A percentile compares a stretch with the other conserved stretches of the same genome.
These are phyloP conservation scores for Gnaphalium uliginosum DNA, from an alignment of 129 eudicot genomes.

Conservation along the genomic window DNA sequence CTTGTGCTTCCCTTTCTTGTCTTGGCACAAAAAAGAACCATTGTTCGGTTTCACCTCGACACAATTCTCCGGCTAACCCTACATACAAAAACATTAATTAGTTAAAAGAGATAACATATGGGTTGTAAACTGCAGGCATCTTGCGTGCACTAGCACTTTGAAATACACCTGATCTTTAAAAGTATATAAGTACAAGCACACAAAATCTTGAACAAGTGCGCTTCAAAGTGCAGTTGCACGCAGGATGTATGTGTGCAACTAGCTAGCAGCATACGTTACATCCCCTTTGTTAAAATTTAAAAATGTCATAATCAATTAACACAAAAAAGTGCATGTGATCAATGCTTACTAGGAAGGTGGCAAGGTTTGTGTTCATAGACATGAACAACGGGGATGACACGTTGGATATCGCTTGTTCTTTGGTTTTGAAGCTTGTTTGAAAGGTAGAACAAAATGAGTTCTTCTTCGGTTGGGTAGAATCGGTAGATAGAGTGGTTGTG, in stretches of 20 bases:
- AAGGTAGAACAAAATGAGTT: constrained; percentile 67
- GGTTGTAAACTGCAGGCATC: neutral
- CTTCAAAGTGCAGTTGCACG: neutral
- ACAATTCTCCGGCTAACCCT: constrained; percentile 58
- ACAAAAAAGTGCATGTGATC: neutral
- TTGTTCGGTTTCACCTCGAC: constrained; percentile 65
- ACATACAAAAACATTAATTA: neutral
- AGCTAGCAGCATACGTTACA: neutral
- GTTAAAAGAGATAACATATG: neutral
- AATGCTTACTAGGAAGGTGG: constrained; percentile 54
- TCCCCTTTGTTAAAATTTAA: no score
- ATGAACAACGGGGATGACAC: constrained; percentile 61
- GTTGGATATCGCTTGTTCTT: constrained; percentile 25
- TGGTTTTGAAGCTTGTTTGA: constrained; percentile 45
- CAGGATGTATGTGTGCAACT: neutral
- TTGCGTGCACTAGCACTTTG: neutral
- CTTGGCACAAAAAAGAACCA: constrained; percentile 85
- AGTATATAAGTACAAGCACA: neutral
- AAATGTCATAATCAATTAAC: neutral
- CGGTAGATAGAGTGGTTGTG: constrained; percentile 33
- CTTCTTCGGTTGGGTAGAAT: constrained; percentile 89
- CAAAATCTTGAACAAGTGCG: neutral
- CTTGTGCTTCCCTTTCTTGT: constrained; percentile 74
- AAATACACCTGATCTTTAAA: neutral
- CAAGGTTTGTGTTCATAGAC: constrained; percentile 59